Base-by-base conservation (phyloP, 257 asterid genomes). In the Solanum rostratum region DNA sequence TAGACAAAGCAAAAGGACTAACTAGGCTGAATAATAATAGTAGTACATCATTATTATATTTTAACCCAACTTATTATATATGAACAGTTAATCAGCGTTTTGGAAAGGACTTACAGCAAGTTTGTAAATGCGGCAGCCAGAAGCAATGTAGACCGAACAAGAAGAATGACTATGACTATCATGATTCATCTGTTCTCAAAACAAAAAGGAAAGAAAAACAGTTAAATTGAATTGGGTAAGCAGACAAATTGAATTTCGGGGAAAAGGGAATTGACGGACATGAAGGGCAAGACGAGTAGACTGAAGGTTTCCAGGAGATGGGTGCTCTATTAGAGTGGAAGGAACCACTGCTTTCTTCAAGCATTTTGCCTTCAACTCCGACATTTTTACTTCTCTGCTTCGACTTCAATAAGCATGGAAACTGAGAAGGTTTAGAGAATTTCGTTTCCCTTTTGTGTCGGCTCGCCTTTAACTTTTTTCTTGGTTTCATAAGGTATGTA, bases 281-380 rank as follows among this genome's bases (percentile, higher is more conserved):
- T 90, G 95, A 89, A 96, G 88, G 33, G 98, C 98, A 29, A 94
- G 97, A 63, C 98, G 98, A 84, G 98, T 92, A 59, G 98, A 90
- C 84, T 93, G 98, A 81, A 95, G 90, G 84, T 87, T 93, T 68
- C 91, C 97, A 2, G 98, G 94, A 81, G 98, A 96, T 57, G 99
- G 98, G 79, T 93, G 87, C 13, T 90, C 82, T 53, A 96, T 80
- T 29, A 96, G 95, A 82, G 93, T 87, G 43, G 88, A 55, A 37
- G 99, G 97, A 41, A 96, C 90, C 30, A 46, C 88, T 24, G 98
- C 97, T 85, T 96, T 96, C 88, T 83, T 92, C 84, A 96, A 84
- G 43, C 93, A 93, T 92, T 91, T 95, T 18, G 94, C 97, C n/a
- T 76, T 76, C 62, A 76, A 45, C 86, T 91, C 95, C 91, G 92